Percentiles rank a stretch among this genome's conserved stretches.
phyloP scores from a whole-genome alignment of 2,329 filamentous ascomycete species.

The Beauveria sp. region DNA sequence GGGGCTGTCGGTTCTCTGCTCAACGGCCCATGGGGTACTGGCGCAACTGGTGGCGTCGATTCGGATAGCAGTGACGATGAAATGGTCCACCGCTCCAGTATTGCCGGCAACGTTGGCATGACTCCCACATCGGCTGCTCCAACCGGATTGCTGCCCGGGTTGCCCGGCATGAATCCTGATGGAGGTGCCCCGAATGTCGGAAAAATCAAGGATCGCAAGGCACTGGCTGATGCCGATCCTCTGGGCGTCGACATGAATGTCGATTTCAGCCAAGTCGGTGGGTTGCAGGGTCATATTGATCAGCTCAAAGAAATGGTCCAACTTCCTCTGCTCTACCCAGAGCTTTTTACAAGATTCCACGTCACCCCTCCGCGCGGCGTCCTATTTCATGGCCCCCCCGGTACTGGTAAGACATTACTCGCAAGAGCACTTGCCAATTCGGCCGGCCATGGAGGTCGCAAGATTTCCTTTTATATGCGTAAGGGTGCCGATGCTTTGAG shows the following conservation, averaged over 20 bases:
- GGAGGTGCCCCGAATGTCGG: conserved; percentile 67
- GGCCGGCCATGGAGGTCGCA: conserved; percentile 78
- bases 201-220: conserved; percentile 87
- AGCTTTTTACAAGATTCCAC: conserved; percentile 85
- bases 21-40: conserved; percentile 65
- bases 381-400: conserved; percentile 91
- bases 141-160: conserved; percentile 36
- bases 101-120: conserved; percentile 54
- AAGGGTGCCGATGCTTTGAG: conserved; percentile 96
- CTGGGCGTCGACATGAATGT: conserved; percentile 88
- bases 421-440: conserved; percentile 88
- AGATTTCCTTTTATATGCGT: conserved; percentile 99
- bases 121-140: conserved; percentile 46
- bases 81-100: conserved; percentile 52
- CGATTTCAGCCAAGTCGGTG: conserved; percentile 90
- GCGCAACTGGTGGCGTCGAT: conserved; percentile 70
- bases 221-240: conserved; percentile 87
- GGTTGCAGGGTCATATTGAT: conserved; percentile 87
- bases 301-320: conserved; percentile 99
- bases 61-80: conserved; percentile 98
- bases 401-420: conserved; percentile 95
- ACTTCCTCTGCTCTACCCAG: conserved; percentile 85
- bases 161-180: conserved; percentile 33
- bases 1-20: conserved; percentile 65
- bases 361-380: conserved; percentile 93